Percentiles rank a stretch among this genome's conserved stretches.
phyloP scores from a whole-genome alignment of 1,284 basidiomycete species.

The Naganishia sp. region DNA sequence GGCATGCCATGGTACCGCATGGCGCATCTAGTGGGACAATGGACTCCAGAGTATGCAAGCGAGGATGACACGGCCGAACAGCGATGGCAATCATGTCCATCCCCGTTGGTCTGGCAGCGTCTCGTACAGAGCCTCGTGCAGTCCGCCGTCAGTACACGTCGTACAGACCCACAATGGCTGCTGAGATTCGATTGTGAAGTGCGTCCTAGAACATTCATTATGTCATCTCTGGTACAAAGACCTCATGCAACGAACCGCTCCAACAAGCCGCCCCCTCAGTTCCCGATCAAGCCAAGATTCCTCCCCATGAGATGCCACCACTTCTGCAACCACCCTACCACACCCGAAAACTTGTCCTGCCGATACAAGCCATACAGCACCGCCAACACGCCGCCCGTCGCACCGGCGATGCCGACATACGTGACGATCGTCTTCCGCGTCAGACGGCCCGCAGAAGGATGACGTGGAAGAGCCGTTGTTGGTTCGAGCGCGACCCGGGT shows the following conservation, averaged over 20 bases:
- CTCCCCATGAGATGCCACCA: conserved; percentile 26
- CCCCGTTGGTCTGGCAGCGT: too few species aligned
- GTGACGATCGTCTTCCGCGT: conserved; percentile 25
- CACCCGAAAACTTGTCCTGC: conserved; percentile 29
- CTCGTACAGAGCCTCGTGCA: too few species aligned
- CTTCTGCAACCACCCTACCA: conserved; percentile 28
- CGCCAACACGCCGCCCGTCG: conserved; percentile 29
- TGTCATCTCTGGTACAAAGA: neutral
- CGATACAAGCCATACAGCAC: conserved; percentile 30
- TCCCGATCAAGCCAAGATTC: conserved; percentile 21
- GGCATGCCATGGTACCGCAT: too few species aligned
- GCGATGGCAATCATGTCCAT: too few species aligned
- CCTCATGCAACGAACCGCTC: neutral
- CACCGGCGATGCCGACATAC: conserved; percentile 30
- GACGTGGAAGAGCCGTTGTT: conserved; percentile 46
- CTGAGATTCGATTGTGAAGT: too few species aligned
- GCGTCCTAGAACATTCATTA: neutral
- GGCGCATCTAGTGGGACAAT: too few species aligned
- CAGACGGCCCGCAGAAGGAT: conserved; percentile 36
- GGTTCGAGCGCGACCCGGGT: conserved; percentile 52
- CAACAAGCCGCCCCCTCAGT: neutral
- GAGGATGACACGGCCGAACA: too few species aligned
- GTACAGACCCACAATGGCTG: too few species aligned
- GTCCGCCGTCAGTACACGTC: too few species aligned
- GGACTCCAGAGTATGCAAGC: too few species aligned